Evolutionary conservation across 352 stramenopile genomes (phyloP), one percentile per base, ranked within the genome.

Genomic region (Phytophthora meadii): DNA sequence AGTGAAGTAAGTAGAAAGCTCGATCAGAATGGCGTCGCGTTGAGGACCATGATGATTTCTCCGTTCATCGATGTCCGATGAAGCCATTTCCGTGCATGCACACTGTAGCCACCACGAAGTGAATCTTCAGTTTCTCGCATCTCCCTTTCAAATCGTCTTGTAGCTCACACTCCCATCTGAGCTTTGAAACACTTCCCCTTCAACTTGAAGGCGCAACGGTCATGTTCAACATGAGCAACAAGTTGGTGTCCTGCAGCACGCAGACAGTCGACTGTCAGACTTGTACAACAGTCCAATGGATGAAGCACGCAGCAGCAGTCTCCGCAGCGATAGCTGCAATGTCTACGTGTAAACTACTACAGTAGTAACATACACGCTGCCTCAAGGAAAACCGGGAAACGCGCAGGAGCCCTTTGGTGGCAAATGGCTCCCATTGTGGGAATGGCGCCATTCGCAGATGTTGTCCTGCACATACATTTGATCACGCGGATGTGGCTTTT

Each of bases 381-480:
- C 8, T 36, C 30, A 11, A 36, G 36, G 10, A 19, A 8, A 19
- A 45, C 15, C 30, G 25, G 30, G 30, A 22, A 32, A 2, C 24
- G n/a, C n/a, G n/a, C n/a, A n/a, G n/a, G n/a, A n/a, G n/a, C n/a
- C n/a, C n/a, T n/a, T n/a, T n/a, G n/a, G n/a, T n/a, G n/a, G 30
- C 30, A 36, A 36, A 36, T 36, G 30, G 30, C 9, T 36, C 30
- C 30, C 30, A 36, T 36, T 36, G 30, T 57, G 39, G 51, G 51
- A 59, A 59, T 59, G 51, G 37, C 50, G 37, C 37, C 22, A 48
- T 28, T 59, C 25, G 39, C 25, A 49, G 28, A 59, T 41, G 51
- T 59, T 39, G 51, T 25, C 30, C 32, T 19, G 34, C 28, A 10
- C 34, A 9, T 9, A 10, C 24, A 59, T 40, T 28, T 49, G 37